Conservation (phyloP, 176 grass and related monocot species). For the Oryza punctata region DNA sequence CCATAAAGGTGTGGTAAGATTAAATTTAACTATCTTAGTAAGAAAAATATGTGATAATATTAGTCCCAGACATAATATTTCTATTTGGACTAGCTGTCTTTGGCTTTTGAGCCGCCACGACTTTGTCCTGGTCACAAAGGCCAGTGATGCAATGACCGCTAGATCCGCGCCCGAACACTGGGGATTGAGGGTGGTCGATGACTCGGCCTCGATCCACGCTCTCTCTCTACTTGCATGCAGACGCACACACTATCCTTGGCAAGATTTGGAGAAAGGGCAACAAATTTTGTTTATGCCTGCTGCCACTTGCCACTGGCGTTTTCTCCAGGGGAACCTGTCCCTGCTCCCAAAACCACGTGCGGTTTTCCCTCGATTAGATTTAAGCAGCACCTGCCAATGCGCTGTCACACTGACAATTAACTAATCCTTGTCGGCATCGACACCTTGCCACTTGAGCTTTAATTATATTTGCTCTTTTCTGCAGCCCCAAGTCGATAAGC, state of each 20-base stretch:
- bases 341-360: constrained; percentile 45
- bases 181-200: neutral
- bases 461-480: neutral
- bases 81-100: neutral
- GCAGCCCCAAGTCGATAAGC: constrained; percentile 26
- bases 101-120: neutral
- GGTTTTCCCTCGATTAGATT: constrained; percentile 25
- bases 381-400: constrained; percentile 1
- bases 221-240: neutral
- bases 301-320: neutral
- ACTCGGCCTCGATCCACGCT: neutral
- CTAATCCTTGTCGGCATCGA: constrained; percentile 19
- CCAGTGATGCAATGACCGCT: neutral
- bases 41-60: no score
- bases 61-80: no score
- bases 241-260: neutral
- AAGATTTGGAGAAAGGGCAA: neutral
- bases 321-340: neutral
- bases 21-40: no score
- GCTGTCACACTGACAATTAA: constrained; percentile 29
- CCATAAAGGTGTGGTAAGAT: no score
- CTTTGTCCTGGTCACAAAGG: neutral
- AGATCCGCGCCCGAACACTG: constrained; percentile 9
- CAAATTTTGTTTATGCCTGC: constrained; percentile 41
- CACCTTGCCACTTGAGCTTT: neutral